Percentiles rank a stretch among this genome's conserved stretches.
Evolutionary conservation across 164 flowering plant species (phyloP).

Genomic region (Piper longum): DNA sequence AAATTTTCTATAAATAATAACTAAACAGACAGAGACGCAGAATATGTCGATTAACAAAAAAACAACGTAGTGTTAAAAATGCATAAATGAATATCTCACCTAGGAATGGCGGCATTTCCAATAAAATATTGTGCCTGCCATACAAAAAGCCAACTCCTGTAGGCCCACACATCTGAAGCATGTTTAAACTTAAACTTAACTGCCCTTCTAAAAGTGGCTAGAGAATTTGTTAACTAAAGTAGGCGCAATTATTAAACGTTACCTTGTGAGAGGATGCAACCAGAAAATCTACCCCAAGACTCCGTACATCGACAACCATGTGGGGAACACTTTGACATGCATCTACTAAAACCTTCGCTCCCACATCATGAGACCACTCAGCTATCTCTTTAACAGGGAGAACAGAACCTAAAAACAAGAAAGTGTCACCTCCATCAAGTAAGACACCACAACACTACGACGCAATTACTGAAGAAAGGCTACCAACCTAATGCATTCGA

Average conservation of each 20-base stretch:
- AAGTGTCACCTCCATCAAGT: background rate
- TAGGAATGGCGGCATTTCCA: conserved; percentile 82
- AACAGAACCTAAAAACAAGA: conserved; percentile 40
- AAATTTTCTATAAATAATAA: background rate
- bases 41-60: too few relatives aligned
- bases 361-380: conserved; percentile 70
- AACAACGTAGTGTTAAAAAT: too few relatives aligned
- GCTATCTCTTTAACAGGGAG: conserved; percentile 75
- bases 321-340: conserved; percentile 99
- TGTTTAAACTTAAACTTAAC: conserved; percentile 25
- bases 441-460: background rate
- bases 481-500: conserved; percentile 77
- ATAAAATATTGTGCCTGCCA: conserved; percentile 62
- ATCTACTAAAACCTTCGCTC: conserved; percentile 90
- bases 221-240: background rate
- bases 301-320: conserved; percentile 83
- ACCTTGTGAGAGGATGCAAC: conserved; percentile 99
- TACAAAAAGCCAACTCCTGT: conserved; percentile 97
- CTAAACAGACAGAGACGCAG: background rate
- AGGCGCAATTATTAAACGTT: background rate
- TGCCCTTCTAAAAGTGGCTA: conserved; percentile 6
- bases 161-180: conserved; percentile 99
- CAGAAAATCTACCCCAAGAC: conserved; percentile 74
- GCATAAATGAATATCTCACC: conserved; percentile 22
- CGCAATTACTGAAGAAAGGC: background rate